These are phyloP conservation scores for Hyaloperonospora brassicae DNA, from an alignment of 352 stramenopile species.

Conservation along the genomic window DNA sequence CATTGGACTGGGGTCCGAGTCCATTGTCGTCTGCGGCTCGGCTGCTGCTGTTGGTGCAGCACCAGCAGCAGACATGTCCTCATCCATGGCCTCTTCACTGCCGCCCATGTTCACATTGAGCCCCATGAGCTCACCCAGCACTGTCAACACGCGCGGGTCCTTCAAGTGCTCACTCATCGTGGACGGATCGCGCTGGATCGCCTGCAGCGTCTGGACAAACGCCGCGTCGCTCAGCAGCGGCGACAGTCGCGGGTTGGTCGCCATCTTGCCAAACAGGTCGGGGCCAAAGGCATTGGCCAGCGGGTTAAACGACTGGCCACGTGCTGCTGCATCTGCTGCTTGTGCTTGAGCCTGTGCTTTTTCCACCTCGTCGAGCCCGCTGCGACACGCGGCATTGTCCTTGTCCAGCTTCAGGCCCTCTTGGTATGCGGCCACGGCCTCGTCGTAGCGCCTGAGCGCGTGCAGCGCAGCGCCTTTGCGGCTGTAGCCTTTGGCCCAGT, in stretches of 20 bases:
- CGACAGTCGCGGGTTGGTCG: slow-evolving; percentile 80
- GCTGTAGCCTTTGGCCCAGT: slow-evolving; percentile 97
- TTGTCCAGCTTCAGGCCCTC: slow-evolving; percentile 88
- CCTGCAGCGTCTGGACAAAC: slow-evolving; percentile 77
- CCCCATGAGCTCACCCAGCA: slow-evolving; percentile 81
- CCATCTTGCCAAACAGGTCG: slow-evolving; percentile 93
- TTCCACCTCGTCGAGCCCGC: slow-evolving; percentile 90
- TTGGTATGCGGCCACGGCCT: slow-evolving; percentile 79
- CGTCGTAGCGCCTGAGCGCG: slow-evolving; percentile 82
- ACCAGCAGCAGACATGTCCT: slow-evolving; percentile 36
- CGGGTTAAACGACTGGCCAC: slow-evolving; percentile 60
- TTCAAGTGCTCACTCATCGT: slow-evolving; percentile 74
- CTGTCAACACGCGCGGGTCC: slow-evolving; percentile 81
- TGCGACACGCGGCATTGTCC: slow-evolving; percentile 86
- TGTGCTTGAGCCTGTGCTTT: slow-evolving; percentile 57
- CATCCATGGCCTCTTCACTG: slow-evolving; percentile 24
- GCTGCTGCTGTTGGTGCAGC: slow-evolving; percentile 16
- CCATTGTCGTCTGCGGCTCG: slow-evolving; percentile 24
- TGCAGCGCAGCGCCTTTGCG: slow-evolving; percentile 97
- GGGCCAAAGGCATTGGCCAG: slow-evolving; percentile 89
- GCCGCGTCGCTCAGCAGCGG: slow-evolving; percentile 88
- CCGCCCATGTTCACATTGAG: slow-evolving; percentile 61
- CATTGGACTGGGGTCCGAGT: slow-evolving; percentile 54
- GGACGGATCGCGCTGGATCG: slow-evolving; percentile 68
- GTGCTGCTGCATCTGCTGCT: slow-evolving; percentile 19